A percentile compares a stretch with the other conserved stretches of the same genome.
These are phyloP conservation scores for Backusella liffmaniae DNA, from an alignment of 192 early-diverging fungal genomes.

Conservation along the genomic window DNA sequence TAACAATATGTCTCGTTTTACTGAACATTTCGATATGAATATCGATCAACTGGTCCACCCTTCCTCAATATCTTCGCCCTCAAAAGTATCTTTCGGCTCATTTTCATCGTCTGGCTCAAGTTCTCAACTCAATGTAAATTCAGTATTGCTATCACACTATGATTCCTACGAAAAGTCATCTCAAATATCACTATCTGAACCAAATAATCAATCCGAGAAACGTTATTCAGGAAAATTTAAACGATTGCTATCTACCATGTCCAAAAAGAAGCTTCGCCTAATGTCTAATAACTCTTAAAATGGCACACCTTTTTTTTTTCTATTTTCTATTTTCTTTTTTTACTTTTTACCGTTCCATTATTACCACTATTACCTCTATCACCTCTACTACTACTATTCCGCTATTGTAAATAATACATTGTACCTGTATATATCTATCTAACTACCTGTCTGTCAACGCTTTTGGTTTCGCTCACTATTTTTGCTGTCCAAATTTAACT, in stretches of 20 bases:
- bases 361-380: background rate
- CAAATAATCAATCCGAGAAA: background rate
- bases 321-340: background rate
- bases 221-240: background rate
- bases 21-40: constrained; percentile 26
- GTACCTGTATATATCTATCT: background rate
- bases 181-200: background rate
- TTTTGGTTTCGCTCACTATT: background rate
- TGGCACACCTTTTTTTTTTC: background rate
- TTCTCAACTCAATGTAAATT: background rate
- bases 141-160: background rate
- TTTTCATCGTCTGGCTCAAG: background rate
- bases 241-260: constrained; percentile 4
- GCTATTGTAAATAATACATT: background rate
- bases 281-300: background rate
- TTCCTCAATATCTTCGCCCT: background rate
- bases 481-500: background rate
- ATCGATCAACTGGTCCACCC: background rate
- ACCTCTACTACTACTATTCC: background rate
- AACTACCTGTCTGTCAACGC: background rate
- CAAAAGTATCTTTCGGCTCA: background rate
- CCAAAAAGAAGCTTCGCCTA: background rate
- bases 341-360: background rate
- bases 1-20: constrained; percentile 17
- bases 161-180: background rate